Base-by-base conservation (phyloP, 164 flowering plant species). In the Hamamelis virginiana region DNA sequence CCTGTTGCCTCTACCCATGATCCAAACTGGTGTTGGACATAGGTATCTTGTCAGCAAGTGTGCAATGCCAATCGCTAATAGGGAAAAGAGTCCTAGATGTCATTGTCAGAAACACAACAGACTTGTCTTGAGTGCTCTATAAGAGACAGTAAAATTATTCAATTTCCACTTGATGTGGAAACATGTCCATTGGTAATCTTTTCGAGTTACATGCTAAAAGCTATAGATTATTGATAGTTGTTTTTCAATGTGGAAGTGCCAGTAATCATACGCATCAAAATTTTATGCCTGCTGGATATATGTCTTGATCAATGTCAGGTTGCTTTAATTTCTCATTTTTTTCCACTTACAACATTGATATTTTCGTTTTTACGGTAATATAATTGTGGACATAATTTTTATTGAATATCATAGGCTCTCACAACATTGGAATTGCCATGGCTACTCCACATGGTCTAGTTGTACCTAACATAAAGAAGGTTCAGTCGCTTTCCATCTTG, bases 341-440 rank as follows among this genome's bases (percentile, higher is more conserved):
- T 22, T 45, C 22, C 1, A 61, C 13, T 13, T 56, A 14, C 18
- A 22, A 23, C 11, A n/a, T n/a, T n/a, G n/a, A n/a, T n/a, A n/a
- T n/a, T n/a, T n/a, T n/a, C n/a, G n/a, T n/a, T 33, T 33, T 2
- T 33, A 2, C 6, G 6, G 41, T 33, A 33, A 33, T 33, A 33
- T 33, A 33, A 33, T 33, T 33, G 41, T 33, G 41, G 41, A 33
- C 6, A 33, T 33, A 6, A 33, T 33, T 33, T 33, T 33, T 33
- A 33, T 33, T 33, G 41, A 33, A 2, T 28, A 14, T 71, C 57
- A 50, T 74, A 94, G 98, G 98, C 55, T 80, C 88, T 12, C 98
- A 94, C 75, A 94, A 94, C 67, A 82, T 94, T 77, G 98, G 98
- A 67, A 76, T 94, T 72, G 98, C 98, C 44, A 94, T 94, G 97